Evolutionary conservation across 352 stramenopile species (phyloP).

Genomic region (Pythium volutum): DNA sequence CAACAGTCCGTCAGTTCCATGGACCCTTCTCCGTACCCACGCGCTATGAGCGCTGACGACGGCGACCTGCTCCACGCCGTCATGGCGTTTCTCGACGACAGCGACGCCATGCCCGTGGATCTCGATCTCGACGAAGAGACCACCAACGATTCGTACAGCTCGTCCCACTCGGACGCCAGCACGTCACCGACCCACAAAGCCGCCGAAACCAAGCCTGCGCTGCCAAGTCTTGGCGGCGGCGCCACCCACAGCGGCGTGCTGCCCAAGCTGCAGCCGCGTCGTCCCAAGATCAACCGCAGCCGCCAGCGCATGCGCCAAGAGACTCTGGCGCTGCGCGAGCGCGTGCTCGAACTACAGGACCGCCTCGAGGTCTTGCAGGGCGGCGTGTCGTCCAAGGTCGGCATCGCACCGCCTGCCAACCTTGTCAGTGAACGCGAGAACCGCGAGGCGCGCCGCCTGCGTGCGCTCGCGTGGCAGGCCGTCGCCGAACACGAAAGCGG

Average conservation of each 20-base stretch:
- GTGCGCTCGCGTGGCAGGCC: conserved; percentile 21
- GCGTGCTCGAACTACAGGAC: conserved; percentile 30
- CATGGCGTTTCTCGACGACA: conserved; percentile 18
- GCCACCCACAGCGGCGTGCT: conserved; percentile 3
- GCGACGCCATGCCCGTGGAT: conserved; percentile 1
- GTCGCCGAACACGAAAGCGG: conserved; percentile 12
- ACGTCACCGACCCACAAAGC: background rate
- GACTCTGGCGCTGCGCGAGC: conserved; percentile 22
- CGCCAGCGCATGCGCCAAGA: conserved; percentile 39
- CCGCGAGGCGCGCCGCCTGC: conserved; percentile 7
- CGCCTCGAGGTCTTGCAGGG: conserved; percentile 28
- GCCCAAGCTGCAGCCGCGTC: conserved; percentile 12
- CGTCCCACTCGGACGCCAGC: conserved; percentile 9
- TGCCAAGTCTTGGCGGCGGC: background rate
- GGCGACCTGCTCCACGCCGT: conserved; percentile 21
- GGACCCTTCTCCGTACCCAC: no score
- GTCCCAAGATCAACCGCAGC: conserved; percentile 29
- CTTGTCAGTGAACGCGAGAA: conserved; percentile 13
- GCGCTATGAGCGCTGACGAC: conserved; percentile 2
- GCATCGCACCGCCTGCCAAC: background rate
- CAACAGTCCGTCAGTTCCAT: no score
- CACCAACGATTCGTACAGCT: conserved; percentile 17
- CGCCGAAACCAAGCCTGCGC: no score
- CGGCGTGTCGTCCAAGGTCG: conserved; percentile 13
- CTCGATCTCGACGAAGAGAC: conserved; percentile 10